Evolutionary conservation across 495 filamentous ascomycete species (phyloP).

Genomic region (Neurospora sp.): DNA sequence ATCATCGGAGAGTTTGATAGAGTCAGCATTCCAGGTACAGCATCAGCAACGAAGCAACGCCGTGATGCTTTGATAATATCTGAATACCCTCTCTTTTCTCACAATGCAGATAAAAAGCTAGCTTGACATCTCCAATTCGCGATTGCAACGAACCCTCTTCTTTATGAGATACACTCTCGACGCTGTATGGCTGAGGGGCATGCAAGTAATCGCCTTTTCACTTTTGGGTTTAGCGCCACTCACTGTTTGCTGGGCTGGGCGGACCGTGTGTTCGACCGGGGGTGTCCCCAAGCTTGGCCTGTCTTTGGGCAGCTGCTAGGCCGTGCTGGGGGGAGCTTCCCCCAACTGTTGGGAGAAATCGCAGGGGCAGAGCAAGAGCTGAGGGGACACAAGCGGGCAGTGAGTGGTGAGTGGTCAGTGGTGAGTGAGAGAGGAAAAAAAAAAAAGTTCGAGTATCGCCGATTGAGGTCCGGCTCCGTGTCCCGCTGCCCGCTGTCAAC

Average conservation of each 20-base stretch:
- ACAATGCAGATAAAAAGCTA: background rate
- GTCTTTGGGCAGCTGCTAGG: background rate
- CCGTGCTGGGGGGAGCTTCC: background rate
- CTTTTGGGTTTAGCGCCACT: background rate
- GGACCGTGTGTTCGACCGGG: background rate
- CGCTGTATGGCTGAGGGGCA: background rate
- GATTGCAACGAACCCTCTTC: background rate
- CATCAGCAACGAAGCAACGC: background rate
- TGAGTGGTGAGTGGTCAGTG: background rate
- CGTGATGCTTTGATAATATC: background rate
- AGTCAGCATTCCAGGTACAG: background rate
- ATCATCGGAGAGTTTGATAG: background rate
- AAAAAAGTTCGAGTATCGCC: slow-evolving; percentile 17
- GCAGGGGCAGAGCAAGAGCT: background rate
- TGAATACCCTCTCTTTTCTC: background rate
- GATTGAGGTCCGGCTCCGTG: slow-evolving; percentile 21
- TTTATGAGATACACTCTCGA: background rate
- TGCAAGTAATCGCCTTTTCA: background rate
- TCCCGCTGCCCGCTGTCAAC: background rate
- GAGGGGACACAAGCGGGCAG: background rate
- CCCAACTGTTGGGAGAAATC: background rate
- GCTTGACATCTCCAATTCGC: background rate
- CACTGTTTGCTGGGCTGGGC: background rate
- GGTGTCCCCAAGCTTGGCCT: background rate
- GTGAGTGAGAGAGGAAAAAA: background rate